These are phyloP conservation scores for Ascochyta viciae-villosae DNA, from an alignment of 2,329 filamentous ascomycete species.

Conservation along the genomic window DNA sequence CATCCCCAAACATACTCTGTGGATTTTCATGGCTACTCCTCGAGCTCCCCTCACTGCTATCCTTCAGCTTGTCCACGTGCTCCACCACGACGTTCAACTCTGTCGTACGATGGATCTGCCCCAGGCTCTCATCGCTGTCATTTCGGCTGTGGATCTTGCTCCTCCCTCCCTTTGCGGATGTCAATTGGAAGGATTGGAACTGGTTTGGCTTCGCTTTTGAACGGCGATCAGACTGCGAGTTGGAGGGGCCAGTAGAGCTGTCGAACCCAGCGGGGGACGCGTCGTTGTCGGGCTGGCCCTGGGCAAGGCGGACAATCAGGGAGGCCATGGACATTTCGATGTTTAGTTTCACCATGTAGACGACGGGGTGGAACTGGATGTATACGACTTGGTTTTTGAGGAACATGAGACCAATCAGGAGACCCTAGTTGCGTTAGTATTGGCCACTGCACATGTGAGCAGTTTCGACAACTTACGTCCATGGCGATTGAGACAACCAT, in stretches of 20 bases:
- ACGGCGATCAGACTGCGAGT: slow-evolving; percentile 22
- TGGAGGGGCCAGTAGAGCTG: slow-evolving; percentile 28
- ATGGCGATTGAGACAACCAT: slow-evolving; percentile 51
- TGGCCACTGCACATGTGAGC: not conserved
- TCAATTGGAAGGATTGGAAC: slow-evolving; percentile 29
- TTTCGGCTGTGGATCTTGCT: slow-evolving; percentile 25
- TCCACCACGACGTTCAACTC: slow-evolving; percentile 34
- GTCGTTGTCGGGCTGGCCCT: slow-evolving; percentile 39
- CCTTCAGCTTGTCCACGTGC: slow-evolving; percentile 13
- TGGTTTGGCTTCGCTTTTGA: slow-evolving; percentile 16
- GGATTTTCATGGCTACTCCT: slow-evolving; percentile 30
- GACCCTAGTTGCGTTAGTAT: slow-evolving; percentile 22
- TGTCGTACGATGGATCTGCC: slow-evolving; percentile 36
- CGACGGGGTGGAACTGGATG: slow-evolving; percentile 53
- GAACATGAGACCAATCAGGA: slow-evolving; percentile 52
- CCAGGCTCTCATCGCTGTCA: slow-evolving; percentile 32
- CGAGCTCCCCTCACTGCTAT: slow-evolving; percentile 19
- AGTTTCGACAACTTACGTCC: slow-evolving; percentile 40
- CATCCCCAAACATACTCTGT: slow-evolving; percentile 37
- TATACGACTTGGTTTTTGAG: slow-evolving; percentile 48
- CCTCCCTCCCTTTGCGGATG: slow-evolving; percentile 16
- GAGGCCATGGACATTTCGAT: slow-evolving; percentile 56
- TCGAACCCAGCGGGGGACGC: slow-evolving; percentile 28
- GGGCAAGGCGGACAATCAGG: slow-evolving; percentile 49
- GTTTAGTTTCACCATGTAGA: slow-evolving; percentile 54